Percentiles rank a stretch among this genome's conserved stretches.
Conservation (phyloP, 2,329 filamentous ascomycete species). For the Colletotrichum gigasporum region DNA sequence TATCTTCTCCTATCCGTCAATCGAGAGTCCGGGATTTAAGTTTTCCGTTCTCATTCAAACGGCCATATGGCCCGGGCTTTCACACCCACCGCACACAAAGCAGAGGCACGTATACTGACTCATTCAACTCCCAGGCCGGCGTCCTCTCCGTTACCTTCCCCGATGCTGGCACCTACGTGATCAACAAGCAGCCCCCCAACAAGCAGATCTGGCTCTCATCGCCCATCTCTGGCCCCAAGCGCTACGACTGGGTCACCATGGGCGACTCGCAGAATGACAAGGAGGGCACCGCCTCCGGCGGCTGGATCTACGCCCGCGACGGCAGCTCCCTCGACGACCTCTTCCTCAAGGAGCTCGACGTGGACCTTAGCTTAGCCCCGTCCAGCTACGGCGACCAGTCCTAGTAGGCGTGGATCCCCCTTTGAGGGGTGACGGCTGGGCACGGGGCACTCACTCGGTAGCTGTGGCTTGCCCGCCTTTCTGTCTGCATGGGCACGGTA, state of each 20-base stretch:
- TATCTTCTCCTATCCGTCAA: constrained; percentile 31
- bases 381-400: constrained; percentile 31
- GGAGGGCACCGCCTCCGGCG: constrained; percentile 76
- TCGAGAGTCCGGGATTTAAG: not conserved
- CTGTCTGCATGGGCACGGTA: not conserved
- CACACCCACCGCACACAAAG: constrained; percentile 22
- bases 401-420: constrained; percentile 4
- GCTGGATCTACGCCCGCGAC: constrained; percentile 91
- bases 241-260: constrained; percentile 86
- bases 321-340: constrained; percentile 79
- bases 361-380: constrained; percentile 61
- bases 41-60: not conserved
- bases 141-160: constrained; percentile 82
- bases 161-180: constrained; percentile 81
- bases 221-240: constrained; percentile 89
- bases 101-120: constrained; percentile 4
- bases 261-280: constrained; percentile 82
- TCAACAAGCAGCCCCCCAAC: constrained; percentile 99
- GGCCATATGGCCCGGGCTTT: constrained; percentile 29
- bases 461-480: not conserved
- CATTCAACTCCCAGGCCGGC: constrained; percentile 69
- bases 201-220: constrained; percentile 98
- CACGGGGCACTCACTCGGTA: not conserved
- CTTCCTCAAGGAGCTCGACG: constrained; percentile 78
- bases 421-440: not conserved